phyloP scores from a whole-genome alignment of 306 rosid genomes.

The Trifolium pratense region DNA sequence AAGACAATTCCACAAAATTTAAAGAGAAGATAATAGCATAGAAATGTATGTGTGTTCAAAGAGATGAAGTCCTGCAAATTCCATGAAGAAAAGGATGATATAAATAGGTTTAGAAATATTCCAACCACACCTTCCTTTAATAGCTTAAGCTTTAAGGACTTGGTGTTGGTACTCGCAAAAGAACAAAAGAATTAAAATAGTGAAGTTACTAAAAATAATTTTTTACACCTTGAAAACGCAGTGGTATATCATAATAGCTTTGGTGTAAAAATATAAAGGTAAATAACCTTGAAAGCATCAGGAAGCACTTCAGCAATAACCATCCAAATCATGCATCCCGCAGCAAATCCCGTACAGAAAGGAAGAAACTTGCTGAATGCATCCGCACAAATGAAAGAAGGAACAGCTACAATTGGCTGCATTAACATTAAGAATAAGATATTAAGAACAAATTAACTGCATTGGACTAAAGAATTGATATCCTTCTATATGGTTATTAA shows the following conservation, averaged over 20 bases:
- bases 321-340: conserved; percentile 99
- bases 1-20: conserved; percentile 20
- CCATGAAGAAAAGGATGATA: conserved; percentile 3
- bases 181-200: conserved; percentile 7
- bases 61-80: conserved; percentile 18
- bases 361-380: conserved; percentile 96
- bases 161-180: background rate
- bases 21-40: background rate
- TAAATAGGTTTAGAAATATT: background rate
- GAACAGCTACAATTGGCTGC: conserved; percentile 99
- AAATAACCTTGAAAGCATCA: conserved; percentile 91
- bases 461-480: background rate
- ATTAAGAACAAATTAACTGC: conserved; percentile 26
- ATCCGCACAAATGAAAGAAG: conserved; percentile 96
- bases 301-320: conserved; percentile 99
- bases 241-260: conserved; percentile 2
- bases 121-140: background rate
- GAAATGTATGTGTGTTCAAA: conserved; percentile 1
- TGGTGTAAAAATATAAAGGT: conserved; percentile 20
- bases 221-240: conserved; percentile 6
- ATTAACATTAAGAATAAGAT: conserved; percentile 39
- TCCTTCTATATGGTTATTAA: conserved; percentile 15
- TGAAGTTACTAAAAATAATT: background rate
- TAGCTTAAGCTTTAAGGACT: conserved; percentile 22
- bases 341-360: conserved; percentile 98